Conservation (phyloP, 345 rosid genomes). For the Salix dunnii region DNA sequence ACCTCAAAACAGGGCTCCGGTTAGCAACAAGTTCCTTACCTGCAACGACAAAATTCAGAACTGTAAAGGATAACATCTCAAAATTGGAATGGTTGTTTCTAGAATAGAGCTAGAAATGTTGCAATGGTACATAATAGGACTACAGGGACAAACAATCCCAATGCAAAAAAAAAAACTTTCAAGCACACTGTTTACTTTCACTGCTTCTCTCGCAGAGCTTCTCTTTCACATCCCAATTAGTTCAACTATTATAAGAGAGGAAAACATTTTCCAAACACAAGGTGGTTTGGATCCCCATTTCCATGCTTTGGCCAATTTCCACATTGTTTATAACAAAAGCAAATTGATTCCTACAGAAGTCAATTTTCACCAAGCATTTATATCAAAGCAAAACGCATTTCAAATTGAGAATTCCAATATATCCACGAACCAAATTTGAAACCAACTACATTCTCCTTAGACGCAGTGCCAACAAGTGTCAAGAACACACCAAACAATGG, state of each 20-base stretch:
- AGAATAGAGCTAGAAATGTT: not conserved
- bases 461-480: not conserved
- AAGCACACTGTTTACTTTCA: not conserved
- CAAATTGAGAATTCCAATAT: not conserved
- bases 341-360: not conserved
- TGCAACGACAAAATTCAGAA: constrained; percentile 1
- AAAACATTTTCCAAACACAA: not conserved
- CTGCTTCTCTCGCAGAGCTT: not conserved
- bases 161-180: not conserved
- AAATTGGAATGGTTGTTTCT: not conserved
- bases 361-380: not conserved
- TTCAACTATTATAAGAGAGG: not conserved
- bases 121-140: not conserved
- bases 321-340: not conserved
- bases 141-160: not conserved
- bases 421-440: not conserved
- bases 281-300: not conserved
- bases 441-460: not conserved
- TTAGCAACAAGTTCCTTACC: constrained; percentile 29
- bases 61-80: not conserved
- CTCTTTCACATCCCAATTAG: not conserved
- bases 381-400: not conserved
- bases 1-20: constrained; percentile 29
- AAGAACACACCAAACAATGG: not conserved
- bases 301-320: not conserved